Conservation (phyloP, 331 rosid genomes). For the Pyrus hybrid region DNA sequence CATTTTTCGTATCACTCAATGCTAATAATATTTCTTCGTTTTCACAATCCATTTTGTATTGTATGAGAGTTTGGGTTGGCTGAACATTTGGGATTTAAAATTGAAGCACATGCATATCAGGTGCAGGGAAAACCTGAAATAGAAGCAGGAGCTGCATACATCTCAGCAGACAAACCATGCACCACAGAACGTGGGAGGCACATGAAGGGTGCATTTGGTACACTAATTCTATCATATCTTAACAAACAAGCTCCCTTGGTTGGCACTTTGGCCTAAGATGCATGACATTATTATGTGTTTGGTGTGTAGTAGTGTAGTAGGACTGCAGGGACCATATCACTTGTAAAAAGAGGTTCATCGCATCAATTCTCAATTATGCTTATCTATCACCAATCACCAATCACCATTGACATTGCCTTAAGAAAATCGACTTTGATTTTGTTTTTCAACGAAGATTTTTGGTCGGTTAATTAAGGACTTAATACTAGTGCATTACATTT, state of each 20-base stretch:
- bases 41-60: not conserved
- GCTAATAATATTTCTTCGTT: no score
- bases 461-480: not conserved
- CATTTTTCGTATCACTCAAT: not conserved
- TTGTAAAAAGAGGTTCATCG: not conserved
- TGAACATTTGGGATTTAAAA: not conserved
- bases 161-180: constrained; percentile 49
- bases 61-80: not conserved
- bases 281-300: not conserved
- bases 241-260: constrained; percentile 1
- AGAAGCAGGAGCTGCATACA: constrained; percentile 12
- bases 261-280: constrained; percentile 6
- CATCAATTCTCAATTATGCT: constrained; percentile 5
- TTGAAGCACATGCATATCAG: constrained; percentile 34
- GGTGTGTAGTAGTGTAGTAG: not conserved
- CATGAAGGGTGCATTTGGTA: constrained; percentile 30
- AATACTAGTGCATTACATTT: not conserved
- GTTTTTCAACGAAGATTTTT: not conserved
- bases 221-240: not conserved
- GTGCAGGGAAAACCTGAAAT: constrained; percentile 17
- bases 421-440: not conserved
- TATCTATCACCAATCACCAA: not conserved
- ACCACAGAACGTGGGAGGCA: constrained; percentile 40
- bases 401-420: not conserved
- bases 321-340: constrained; percentile 2